Base-by-base conservation (phyloP, 169 alveolate genomes). In the Babesia bigemina region DNA sequence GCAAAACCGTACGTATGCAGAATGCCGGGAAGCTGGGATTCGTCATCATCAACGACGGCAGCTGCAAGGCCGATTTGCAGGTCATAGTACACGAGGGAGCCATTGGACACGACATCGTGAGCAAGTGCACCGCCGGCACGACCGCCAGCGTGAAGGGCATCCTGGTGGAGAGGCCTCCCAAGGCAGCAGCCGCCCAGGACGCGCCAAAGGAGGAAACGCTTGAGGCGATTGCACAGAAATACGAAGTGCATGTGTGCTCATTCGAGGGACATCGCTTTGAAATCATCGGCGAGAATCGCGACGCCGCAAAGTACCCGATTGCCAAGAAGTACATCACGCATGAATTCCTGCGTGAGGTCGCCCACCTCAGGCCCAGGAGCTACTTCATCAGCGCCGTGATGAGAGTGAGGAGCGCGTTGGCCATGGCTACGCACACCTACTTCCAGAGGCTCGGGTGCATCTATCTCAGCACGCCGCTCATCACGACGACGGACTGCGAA, bases 401-500 rank as follows among this genome's bases (percentile, higher is more conserved):
- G 62, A 85, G 99, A 59, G 93, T 90, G 29, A 93, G 99, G 86
- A 95, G 96, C 69, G 93, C 96, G 63, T 84, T 97, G 48, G 96
- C 99, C 7, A 85, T 91, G 79, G 99, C 99, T 26, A 97, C 99
- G 12, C 99, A 97, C 66, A 75, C 88, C 17, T 98, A 93, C 87
- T 98, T 97, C 95, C 96, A 96, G 87, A 77, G 92, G 12, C 84
- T 96, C 55, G 99, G 99, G 8, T 98, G 96, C 82, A 86, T 93
- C 62, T 97, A 97, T 88, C 93, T 98, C 39, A 99, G 96, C 69
- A 96, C 99, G 24, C 99, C 99, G 19, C 88, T 97, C 22, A 96
- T 98, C 57, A 98, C 99, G 4, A 95, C 99, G 2, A 94, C 99
- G 14, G 99, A 98, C 82, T 98, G 99, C 75, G 99, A 98, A 90